Percentiles rank a stretch among this genome's conserved stretches.
These are phyloP conservation scores for Carpinus fangiana DNA, from an alignment of 306 rosid species.

Conservation along the genomic window DNA sequence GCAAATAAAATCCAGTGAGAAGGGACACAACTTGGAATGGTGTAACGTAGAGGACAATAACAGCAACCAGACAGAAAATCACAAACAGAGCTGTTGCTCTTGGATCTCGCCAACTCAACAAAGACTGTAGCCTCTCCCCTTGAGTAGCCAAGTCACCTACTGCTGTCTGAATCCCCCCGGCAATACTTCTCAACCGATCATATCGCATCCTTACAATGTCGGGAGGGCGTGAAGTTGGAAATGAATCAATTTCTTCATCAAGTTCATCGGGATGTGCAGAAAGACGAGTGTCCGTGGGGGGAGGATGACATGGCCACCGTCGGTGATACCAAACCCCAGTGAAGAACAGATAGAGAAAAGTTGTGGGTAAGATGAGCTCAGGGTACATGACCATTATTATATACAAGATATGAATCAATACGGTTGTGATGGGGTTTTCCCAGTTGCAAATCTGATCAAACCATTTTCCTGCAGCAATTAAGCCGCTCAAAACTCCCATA, in stretches of 20 bases:
- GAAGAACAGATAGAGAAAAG: conserved; percentile 93
- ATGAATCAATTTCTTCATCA: conserved; percentile 91
- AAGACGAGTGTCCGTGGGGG: conserved; percentile 98
- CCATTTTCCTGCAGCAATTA: conserved; percentile 97
- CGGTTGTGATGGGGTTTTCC: conserved; percentile 95
- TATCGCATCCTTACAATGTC: conserved; percentile 92
- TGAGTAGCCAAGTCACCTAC: conserved; percentile 97
- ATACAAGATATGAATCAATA: conserved; percentile 80
- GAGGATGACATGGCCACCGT: conserved; percentile 98
- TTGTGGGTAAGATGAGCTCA: conserved; percentile 90
- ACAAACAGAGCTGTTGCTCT: conserved; percentile 93
- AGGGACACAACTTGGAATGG: conserved; percentile 97
- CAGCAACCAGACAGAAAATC: conserved; percentile 85
- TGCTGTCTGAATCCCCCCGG: conserved; percentile 92
- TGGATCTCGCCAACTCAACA: conserved; percentile 98
- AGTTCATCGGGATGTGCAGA: conserved; percentile 93
- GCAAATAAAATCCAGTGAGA: conserved; percentile 72
- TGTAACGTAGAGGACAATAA: conserved; percentile 81
- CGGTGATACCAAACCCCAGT: conserved; percentile 97
- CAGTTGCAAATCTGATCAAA: conserved; percentile 95
- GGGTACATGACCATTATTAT: conserved; percentile 95
- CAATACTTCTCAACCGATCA: conserved; percentile 87
- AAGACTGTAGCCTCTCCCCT: conserved; percentile 93
- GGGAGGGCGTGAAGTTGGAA: conserved; percentile 73
- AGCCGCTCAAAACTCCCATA: conserved; percentile 70